These are phyloP conservation scores for Coprinellus micaceus DNA, from an alignment of 768 basidiomycete genomes.

Conservation along the genomic window DNA sequence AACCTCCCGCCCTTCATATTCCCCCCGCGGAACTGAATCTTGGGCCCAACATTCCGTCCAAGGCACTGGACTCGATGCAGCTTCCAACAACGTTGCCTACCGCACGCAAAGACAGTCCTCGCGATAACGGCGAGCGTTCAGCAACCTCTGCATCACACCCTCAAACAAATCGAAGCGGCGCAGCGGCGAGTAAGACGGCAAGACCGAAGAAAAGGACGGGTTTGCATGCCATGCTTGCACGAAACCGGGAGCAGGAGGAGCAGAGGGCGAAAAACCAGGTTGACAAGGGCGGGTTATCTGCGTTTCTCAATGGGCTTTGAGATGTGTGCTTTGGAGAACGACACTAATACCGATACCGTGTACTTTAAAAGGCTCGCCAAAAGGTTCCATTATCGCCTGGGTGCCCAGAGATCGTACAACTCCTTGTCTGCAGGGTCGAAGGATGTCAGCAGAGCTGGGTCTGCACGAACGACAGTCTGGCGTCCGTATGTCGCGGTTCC, in stretches of 20 bases:
- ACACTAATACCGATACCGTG: neutral
- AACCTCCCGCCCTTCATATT: neutral
- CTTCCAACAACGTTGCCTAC: neutral
- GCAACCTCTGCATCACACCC: constrained; percentile 3
- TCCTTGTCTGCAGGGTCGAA: constrained; percentile 77
- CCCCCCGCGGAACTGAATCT: neutral
- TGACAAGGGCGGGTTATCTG: constrained; percentile 43
- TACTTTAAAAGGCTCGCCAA: neutral
- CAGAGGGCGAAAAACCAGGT: constrained; percentile 27
- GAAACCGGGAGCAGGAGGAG: constrained; percentile 52
- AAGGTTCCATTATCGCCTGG: constrained; percentile 30
- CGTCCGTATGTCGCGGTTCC: constrained; percentile 14
- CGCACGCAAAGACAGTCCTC: neutral
- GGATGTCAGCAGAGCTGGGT: constrained; percentile 63
- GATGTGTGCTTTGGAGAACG: constrained; percentile 3
- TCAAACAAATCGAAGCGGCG: constrained; percentile 8
- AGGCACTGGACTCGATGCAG: neutral
- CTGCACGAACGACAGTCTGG: constrained; percentile 53
- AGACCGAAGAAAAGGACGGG: constrained; percentile 53
- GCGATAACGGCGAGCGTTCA: constrained; percentile 3
- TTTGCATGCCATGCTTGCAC: constrained; percentile 61
- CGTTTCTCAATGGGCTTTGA: constrained; percentile 46
- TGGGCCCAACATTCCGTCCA: neutral
- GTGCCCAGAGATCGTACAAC: constrained; percentile 75
- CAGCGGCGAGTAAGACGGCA: constrained; percentile 9